phyloP scores from a whole-genome alignment of 164 flowering plant species.

The Kingdonia uniflora region DNA sequence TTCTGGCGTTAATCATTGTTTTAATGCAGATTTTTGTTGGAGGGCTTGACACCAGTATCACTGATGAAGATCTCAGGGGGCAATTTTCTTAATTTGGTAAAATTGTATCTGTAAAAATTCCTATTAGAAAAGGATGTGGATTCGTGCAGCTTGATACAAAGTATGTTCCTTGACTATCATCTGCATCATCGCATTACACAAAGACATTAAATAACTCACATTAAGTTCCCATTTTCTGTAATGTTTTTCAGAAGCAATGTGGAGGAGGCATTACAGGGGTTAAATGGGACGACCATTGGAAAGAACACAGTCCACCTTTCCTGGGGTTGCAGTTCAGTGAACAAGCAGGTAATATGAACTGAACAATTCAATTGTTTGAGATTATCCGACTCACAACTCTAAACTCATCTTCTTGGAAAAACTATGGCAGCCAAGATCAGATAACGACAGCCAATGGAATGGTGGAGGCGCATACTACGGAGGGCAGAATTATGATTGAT shows the following conservation, averaged over 20 bases:
- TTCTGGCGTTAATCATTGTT: conserved; percentile 13
- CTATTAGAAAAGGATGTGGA: conserved; percentile 89
- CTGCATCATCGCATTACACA: neutral
- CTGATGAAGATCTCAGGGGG: conserved; percentile 82
- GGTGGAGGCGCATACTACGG: conserved; percentile 55
- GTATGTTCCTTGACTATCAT: conserved; percentile 19
- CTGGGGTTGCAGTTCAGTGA: conserved; percentile 97
- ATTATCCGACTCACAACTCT: neutral
- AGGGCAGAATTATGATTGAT: conserved; percentile 50
- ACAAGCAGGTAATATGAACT: conserved; percentile 51
- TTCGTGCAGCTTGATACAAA: conserved; percentile 89
- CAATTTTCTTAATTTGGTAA: conserved; percentile 78
- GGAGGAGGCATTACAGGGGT: conserved; percentile 71
- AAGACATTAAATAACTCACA: neutral
- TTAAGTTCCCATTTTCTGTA: neutral
- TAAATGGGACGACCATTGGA: conserved; percentile 78
- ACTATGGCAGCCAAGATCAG: conserved; percentile 43
- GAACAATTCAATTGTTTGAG: neutral
- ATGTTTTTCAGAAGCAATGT: conserved; percentile 46
- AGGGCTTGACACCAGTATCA: conserved; percentile 77
- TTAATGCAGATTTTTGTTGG: conserved; percentile 84
- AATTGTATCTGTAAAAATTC: conserved; percentile 81
- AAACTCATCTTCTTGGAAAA: neutral
- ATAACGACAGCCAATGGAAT: conserved; percentile 62
- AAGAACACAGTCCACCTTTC: conserved; percentile 86